A percentile compares a stretch with the other conserved stretches of the same genome.
phyloP scores from a whole-genome alignment of 2,329 filamentous ascomycete species.

The Thelonectria rubi region DNA sequence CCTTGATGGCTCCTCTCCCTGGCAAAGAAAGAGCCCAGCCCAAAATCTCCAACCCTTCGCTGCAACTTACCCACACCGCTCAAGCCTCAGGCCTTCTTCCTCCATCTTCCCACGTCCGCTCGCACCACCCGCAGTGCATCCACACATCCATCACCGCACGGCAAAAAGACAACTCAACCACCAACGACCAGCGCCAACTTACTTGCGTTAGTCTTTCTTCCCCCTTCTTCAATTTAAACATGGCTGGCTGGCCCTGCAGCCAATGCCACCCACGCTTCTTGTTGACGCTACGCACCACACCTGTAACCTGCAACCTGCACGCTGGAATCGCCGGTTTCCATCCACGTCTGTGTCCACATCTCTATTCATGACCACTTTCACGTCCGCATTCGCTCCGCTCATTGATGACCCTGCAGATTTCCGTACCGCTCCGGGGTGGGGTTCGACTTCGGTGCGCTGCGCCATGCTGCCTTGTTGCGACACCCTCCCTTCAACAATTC shows the following conservation, averaged over 20 bases:
- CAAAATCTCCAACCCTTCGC: no score
- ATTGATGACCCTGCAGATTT: conserved; percentile 26
- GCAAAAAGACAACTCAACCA: conserved; percentile 11
- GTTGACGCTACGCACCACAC: conserved; percentile 7
- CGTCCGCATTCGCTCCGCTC: conserved; percentile 12
- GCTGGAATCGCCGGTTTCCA: conserved; percentile 24
- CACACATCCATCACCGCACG: conserved; percentile 13
- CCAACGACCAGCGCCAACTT: conserved; percentile 24
- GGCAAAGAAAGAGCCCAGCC: no score
- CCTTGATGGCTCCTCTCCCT: no score
- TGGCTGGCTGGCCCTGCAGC: conserved; percentile 27
- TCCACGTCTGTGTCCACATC: conserved; percentile 11
- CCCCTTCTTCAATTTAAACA: conserved; percentile 7
- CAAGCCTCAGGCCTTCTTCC: conserved; percentile 2
- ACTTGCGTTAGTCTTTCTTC: conserved; percentile 15
- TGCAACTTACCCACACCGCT: conserved; percentile 18
- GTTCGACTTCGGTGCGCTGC: conserved; percentile 28
- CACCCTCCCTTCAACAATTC: conserved; percentile 21
- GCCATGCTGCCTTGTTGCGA: conserved; percentile 35
- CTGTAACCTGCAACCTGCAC: conserved; percentile 4
- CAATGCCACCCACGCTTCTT: conserved; percentile 14
- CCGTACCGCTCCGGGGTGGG: conserved; percentile 20
- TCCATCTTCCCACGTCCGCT: conserved; percentile 11
- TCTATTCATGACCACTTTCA: conserved; percentile 13
- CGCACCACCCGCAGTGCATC: conserved; percentile 14